Conservation (phyloP, 1,284 basidiomycete genomes). For the Porodaedalea pini region DNA sequence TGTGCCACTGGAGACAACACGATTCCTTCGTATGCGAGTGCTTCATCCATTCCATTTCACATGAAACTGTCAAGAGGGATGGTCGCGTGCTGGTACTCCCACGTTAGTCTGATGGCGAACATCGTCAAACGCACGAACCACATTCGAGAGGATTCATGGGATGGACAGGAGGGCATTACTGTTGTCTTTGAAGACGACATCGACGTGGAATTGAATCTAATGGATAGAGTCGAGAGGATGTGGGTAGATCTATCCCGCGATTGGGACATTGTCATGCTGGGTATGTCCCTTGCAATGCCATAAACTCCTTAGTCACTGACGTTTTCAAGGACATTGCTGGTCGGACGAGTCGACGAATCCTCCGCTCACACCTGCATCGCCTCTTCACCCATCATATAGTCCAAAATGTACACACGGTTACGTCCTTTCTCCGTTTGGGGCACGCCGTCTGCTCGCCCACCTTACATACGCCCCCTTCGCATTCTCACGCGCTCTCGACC, state of each 20-base stretch:
- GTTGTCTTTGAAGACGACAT: slow-evolving; percentile 78
- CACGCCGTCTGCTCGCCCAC: slow-evolving; percentile 52
- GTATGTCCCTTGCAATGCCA: slow-evolving; percentile 46
- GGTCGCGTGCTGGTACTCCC: slow-evolving; percentile 75
- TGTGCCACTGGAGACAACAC: slow-evolving; percentile 48
- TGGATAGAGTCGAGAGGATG: slow-evolving; percentile 43
- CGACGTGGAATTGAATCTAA: slow-evolving; percentile 70
- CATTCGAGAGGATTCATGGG: slow-evolving; percentile 23
- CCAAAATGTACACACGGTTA: slow-evolving; percentile 74
- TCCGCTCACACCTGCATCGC: slow-evolving; percentile 28
- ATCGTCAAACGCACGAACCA: slow-evolving; percentile 26
- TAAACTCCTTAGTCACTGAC: background rate
- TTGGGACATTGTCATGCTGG: slow-evolving; percentile 78
- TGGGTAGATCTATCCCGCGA: slow-evolving; percentile 55
- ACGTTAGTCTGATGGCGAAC: slow-evolving; percentile 48
- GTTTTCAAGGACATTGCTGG: slow-evolving; percentile 43
- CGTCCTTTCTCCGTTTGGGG: slow-evolving; percentile 46
- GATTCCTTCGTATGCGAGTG: slow-evolving; percentile 34
- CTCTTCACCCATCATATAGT: slow-evolving; percentile 49
- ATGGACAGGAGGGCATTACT: slow-evolving; percentile 33
- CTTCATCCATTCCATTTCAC: slow-evolving; percentile 39
- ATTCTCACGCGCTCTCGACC: slow-evolving; percentile 74
- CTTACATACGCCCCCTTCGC: slow-evolving; percentile 67
- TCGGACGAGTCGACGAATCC: slow-evolving; percentile 51
- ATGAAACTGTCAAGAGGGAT: slow-evolving; percentile 54